Conservation (phyloP, 495 filamentous ascomycete species). For the Aspergillus homomorphus region DNA sequence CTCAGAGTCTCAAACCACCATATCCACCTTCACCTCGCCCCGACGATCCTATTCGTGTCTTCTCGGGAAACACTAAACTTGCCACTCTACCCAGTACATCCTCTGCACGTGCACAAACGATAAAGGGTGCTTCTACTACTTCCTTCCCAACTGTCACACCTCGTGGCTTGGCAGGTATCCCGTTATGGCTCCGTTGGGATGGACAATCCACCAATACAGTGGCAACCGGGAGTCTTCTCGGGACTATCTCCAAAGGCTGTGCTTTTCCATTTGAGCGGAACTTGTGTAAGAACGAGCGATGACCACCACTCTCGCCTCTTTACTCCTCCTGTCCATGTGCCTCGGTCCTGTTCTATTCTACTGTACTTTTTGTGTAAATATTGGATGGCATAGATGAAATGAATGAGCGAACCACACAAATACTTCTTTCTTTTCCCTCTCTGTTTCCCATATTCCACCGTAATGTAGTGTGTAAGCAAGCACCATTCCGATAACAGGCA, state of each 20-base stretch:
- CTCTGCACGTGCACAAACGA: neutral
- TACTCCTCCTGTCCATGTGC: constrained; percentile 12
- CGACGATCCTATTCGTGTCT: neutral
- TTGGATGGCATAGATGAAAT: constrained; percentile 10
- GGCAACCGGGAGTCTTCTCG: neutral
- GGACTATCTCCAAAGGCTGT: too few species aligned
- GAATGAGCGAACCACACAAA: neutral
- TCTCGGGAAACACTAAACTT: neutral
- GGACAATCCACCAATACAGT: neutral
- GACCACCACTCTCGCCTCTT: constrained; percentile 7
- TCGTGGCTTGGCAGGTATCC: neutral
- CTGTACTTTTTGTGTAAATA: constrained; percentile 9
- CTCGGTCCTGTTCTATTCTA: neutral
- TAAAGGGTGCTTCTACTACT: neutral
- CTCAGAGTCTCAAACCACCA: too few species aligned
- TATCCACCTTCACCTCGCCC: neutral
- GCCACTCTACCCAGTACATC: neutral
- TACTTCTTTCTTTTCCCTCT: too few species aligned
- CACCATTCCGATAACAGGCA: too few species aligned
- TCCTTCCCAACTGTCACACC: neutral
- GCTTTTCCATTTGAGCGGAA: too few species aligned
- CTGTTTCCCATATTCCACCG: too few species aligned
- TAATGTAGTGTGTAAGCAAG: too few species aligned
- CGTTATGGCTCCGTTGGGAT: neutral
- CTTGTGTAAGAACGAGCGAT: neutral